Evolutionary conservation across 2,329 filamentous ascomycete genomes (phyloP), one percentile per base, ranked within the genome.

Genomic region (Alternaria sp.): DNA sequence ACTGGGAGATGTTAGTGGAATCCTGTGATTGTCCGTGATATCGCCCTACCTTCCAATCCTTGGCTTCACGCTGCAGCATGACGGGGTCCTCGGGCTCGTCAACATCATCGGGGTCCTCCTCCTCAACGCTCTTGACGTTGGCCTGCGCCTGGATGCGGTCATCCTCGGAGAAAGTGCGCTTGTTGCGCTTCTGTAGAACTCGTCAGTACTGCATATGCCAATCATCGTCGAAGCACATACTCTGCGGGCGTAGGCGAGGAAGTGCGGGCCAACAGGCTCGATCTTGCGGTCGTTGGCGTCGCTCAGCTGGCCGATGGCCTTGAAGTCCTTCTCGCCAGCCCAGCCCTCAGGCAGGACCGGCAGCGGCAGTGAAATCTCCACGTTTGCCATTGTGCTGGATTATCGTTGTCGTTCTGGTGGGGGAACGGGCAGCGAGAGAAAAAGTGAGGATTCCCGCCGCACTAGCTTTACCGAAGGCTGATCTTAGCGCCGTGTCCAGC

Each of bases 131-230:
- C 89, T 96, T 97, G 78, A 94, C 93, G 72, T 91, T 93, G 82
- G 96, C 90, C 82, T 96, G 92, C 52, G 96, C 96, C 85, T 97
- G 93, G 79, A 99, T 96, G 71, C 94, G 92, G 81, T 99, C 96
- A 83, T 99, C 96, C 84, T 99, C 95, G 77, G 93, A 97, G 84
- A 99, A 99, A 55, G 96, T 99, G 78, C 96, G 93, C 86, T 97
- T 93, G 84, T 98, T 94, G 69, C 94, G 91, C 83, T 87, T 88
- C 84, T 89, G 67, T 59, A 75, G 11, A 13, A 21, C 25, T 6
- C 9, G 64, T 77, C 65, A 75, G 72, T 57, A 49, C 13, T 59
- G 43, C 12, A 13, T 28, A 12, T n/a, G n/a, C 21, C 15, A 6
- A 25, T 32, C n/a, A 28, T 32, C 15, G 6, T n/a, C 28, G 19